These are phyloP conservation scores for Drechslerella coelobrocha DNA, from an alignment of 2,329 filamentous ascomycete genomes.

Conservation along the genomic window DNA sequence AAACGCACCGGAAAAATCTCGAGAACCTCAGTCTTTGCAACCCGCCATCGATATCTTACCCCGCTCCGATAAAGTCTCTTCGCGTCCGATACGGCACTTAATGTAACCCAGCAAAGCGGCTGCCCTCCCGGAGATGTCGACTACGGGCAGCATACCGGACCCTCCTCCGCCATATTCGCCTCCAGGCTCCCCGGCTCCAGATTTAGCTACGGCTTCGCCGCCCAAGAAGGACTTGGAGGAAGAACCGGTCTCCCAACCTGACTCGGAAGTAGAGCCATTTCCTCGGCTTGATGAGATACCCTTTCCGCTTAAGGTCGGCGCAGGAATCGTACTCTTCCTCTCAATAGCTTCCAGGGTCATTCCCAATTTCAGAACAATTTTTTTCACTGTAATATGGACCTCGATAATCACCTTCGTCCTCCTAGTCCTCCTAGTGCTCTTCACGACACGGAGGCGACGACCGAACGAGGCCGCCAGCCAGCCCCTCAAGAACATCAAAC, in stretches of 20 bases:
- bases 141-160: conserved; percentile 49
- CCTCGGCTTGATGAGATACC: conserved; percentile 40
- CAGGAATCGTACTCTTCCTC: conserved; percentile 46
- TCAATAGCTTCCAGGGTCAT: conserved; percentile 44
- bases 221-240: conserved; percentile 10
- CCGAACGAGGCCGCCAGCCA: conserved; percentile 42
- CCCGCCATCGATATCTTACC: background rate
- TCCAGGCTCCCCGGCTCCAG: conserved; percentile 30
- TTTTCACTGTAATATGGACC: conserved; percentile 48
- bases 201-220: conserved; percentile 15
- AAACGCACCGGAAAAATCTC: background rate
- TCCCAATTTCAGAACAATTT: conserved; percentile 47
- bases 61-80: background rate
- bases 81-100: conserved; percentile 1
- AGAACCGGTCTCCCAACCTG: conserved; percentile 8
- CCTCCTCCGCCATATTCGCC: conserved; percentile 49
- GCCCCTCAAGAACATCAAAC: conserved; percentile 52
- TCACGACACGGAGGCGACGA: conserved; percentile 28
- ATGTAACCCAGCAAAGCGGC: background rate
- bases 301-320: conserved; percentile 42
- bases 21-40: background rate
- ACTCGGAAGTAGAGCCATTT: conserved; percentile 26
- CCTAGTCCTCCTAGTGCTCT: conserved; percentile 12
- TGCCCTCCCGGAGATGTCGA: conserved; percentile 47
- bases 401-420: conserved; percentile 41